Evolutionary conservation across 2,329 filamentous ascomycete genomes (phyloP), one percentile per base, ranked within the genome.

Genomic region (Podosphaera aphanis): DNA sequence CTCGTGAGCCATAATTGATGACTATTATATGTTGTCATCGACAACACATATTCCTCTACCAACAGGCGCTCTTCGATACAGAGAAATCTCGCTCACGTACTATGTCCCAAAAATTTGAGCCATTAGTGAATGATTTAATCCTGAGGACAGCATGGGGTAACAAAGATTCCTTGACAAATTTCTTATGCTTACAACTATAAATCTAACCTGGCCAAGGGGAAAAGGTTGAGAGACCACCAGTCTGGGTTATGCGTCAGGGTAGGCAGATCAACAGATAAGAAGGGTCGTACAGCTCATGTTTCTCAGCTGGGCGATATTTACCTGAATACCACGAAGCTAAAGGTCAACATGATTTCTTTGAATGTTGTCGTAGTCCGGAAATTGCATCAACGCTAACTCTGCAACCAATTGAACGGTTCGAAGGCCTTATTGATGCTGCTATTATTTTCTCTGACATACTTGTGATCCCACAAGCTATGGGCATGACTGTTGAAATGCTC

Each of bases 211-310:
- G 11, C 25, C 11, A 6, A 92, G 86, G 88, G 61, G 73, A 94
- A 65, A 77, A 77, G 61, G 83, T 95, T 53, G 85, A 94, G 64
- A 77, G 90, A 52, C 82, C 90, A 50, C 90, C 90, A 48, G 83
- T 92, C 69, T 98, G 90, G 90, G 85, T 98, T 61, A 98, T 98
- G 90, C 82, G 90, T 64, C 90, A 98, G 76, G 85, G 85, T 88
- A 56, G 62, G 62, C 15, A 2, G 21, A 16, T 45, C 8, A 43
- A n/a, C 5, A 21, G 20, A 20, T 15, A n/a, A 25, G 27, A 15
- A 19, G 40, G 37, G 15, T 46, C 6, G 23, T 27, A 23, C 45
- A 19, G 39, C 11, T 11, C 16, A 8, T 23, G 16, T 23, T 38
- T 39, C 16, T 11, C 19, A 93, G 90, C 90, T 59, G 90, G 90